These are phyloP conservation scores for Melaleuca alternifolia DNA, from an alignment of 345 rosid genomes.

Conservation along the genomic window DNA sequence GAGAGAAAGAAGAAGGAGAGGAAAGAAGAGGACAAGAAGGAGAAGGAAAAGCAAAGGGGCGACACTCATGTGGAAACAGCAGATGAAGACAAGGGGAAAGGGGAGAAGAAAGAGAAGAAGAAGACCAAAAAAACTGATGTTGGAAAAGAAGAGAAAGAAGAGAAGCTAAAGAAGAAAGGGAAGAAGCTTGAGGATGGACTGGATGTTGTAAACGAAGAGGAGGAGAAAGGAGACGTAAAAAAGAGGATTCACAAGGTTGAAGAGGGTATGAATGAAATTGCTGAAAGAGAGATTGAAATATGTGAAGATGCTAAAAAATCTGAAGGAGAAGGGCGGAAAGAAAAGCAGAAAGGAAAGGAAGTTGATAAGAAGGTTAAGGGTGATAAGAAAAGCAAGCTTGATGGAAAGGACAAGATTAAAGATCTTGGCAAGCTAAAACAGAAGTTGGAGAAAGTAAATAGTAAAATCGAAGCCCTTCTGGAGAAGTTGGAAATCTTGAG, in stretches of 20 bases:
- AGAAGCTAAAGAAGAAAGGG: background rate
- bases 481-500: conserved; percentile 41
- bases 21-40: background rate
- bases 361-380: conserved; percentile 4
- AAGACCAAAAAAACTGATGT: background rate
- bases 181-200: background rate
- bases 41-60: background rate
- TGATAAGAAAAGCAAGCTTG: conserved; percentile 40
- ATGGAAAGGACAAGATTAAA: conserved; percentile 31
- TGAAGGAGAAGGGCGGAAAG: conserved; percentile 12
- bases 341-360: conserved; percentile 8
- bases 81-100: background rate
- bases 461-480: conserved; percentile 34
- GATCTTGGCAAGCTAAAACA: conserved; percentile 33
- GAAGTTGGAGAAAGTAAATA: conserved; percentile 52
- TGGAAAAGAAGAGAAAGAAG: background rate
- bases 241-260: background rate
- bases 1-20: background rate
- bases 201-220: conserved; percentile 3
- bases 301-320: conserved; percentile 6
- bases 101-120: background rate
- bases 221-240: background rate
- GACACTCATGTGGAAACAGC: background rate
- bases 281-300: conserved; percentile 15
- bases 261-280: conserved; percentile 5